Percentiles rank a stretch among this genome's conserved stretches.
These are phyloP conservation scores for Citrullus colocynthis DNA, from an alignment of 306 rosid species.

Conservation along the genomic window DNA sequence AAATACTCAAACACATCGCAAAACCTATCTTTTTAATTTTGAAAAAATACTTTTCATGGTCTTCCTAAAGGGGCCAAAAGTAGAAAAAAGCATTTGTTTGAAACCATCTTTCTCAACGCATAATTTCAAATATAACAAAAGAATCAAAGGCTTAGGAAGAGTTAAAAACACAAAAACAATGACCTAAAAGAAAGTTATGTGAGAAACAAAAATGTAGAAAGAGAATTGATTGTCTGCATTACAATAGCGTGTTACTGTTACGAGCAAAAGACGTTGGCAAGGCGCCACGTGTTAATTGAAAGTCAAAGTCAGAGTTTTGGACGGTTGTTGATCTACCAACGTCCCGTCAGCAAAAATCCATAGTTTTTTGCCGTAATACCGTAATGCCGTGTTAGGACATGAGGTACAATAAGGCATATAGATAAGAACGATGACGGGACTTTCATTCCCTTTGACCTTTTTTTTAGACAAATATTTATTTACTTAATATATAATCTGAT, in stretches of 20 bases:
- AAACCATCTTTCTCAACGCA: background rate
- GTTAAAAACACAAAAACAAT: background rate
- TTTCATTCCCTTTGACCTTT: too few relatives aligned
- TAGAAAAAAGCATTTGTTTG: background rate
- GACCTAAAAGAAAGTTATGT: background rate
- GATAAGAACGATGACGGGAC: too few relatives aligned
- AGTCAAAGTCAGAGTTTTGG: background rate
- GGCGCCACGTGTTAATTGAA: background rate
- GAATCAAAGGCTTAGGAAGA: background rate
- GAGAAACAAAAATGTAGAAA: background rate
- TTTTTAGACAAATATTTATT: too few relatives aligned
- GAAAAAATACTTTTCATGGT: too few relatives aligned
- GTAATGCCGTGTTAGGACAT: background rate
- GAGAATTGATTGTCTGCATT: background rate
- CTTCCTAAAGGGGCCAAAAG: too few relatives aligned
- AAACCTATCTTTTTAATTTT: fast-evolving
- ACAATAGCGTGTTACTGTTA: background rate
- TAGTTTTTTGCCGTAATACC: background rate
- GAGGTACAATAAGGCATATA: too few relatives aligned
- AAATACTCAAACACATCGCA: too few relatives aligned
- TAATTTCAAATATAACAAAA: background rate
- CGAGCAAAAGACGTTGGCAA: background rate
- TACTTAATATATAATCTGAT: too few relatives aligned
- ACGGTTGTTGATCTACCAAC: background rate
- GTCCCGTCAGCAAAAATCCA: background rate